Evolutionary conservation across 1,284 basidiomycete genomes (phyloP).

Genomic region (Marasmius fiardii): DNA sequence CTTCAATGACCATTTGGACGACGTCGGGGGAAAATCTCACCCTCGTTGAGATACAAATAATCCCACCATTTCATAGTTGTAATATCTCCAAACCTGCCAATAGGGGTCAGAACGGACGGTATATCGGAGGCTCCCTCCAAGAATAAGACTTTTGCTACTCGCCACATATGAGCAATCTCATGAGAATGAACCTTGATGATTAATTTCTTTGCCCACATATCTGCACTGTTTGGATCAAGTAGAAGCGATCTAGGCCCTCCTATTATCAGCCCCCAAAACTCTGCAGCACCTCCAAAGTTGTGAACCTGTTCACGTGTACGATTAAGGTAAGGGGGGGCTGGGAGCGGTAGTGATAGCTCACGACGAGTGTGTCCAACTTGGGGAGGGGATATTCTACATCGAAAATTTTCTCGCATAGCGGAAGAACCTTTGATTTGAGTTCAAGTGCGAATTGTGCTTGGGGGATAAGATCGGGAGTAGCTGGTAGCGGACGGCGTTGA

Average conservation of each 20-base stretch:
- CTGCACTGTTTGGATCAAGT: conserved; percentile 76
- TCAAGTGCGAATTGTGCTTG: conserved; percentile 86
- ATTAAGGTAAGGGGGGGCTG: background rate
- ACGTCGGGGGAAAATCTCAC: conserved; percentile 24
- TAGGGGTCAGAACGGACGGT: background rate
- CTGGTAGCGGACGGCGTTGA: too few relatives aligned
- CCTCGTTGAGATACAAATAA: conserved; percentile 84
- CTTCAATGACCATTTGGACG: background rate
- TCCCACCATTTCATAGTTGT: conserved; percentile 98
- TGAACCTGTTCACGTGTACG: conserved; percentile 32
- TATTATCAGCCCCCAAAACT: conserved; percentile 95
- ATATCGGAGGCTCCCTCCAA: too few relatives aligned
- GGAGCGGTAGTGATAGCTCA: conserved; percentile 59
- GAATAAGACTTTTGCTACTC: too few relatives aligned
- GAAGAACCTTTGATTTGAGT: conserved; percentile 79
- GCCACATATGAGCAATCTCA: conserved; percentile 86
- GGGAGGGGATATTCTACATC: conserved; percentile 80
- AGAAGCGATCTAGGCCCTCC: conserved; percentile 85
- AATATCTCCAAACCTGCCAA: conserved; percentile 86
- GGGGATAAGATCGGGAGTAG: conserved; percentile 84
- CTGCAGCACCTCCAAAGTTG: conserved; percentile 70
- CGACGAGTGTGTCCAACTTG: conserved; percentile 79
- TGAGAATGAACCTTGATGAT: conserved; percentile 82
- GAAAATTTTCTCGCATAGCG: conserved; percentile 79
- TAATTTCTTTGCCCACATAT: conserved; percentile 78